Base-by-base conservation (phyloP, 139 green algal species). In the Micractinium conductrix region DNA sequence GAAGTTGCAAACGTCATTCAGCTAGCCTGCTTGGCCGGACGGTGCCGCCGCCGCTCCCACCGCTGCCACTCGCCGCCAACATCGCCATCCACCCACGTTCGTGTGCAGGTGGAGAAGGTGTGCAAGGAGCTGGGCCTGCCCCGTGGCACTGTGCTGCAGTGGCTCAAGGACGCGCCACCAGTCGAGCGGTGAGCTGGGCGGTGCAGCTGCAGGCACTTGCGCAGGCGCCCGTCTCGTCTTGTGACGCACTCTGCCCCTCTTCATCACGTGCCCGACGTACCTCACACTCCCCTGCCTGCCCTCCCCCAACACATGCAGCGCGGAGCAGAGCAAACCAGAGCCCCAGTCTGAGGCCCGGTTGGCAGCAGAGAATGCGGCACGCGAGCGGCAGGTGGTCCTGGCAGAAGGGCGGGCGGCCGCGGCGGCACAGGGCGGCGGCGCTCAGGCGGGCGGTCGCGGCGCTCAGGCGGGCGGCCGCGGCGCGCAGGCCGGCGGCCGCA, bases 81-180 rank as follows among this genome's bases (percentile, higher is more conserved):
- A n/a, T n/a, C n/a, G n/a, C n/a, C n/a, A n/a, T n/a, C n/a, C n/a
- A n/a, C n/a, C n/a, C 28, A 22, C 55, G 12, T 45, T 50, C n/a
- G 4, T 48, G 7, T 22, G 40, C 80, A 85, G 80, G 80, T 85
- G 12, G 69, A 80, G 38, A 79, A 79, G 40, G 21, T 85, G 12
- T 79, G 50, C 69, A 80, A 85, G 38, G 80, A 85, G 28, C 35
- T 85, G 38, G 48, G 70, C 8, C 50, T 85, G 38, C 69, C 69
- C 2, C 80, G 80, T 10, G 33, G 58, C n/a, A 72, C 80, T 4
- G 80, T 85, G 50, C 80, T 85, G 50, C 33, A 72, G 38, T 79
- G 42, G 53, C 69, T 85, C 17, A 80, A 74, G n/a, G 53, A 68
- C 24, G 22, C 44, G 19, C 78, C 68, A 24, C 22, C 50, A n/a